phyloP scores from a whole-genome alignment of 257 asterid genomes.

The Scutellaria baicalensis region DNA sequence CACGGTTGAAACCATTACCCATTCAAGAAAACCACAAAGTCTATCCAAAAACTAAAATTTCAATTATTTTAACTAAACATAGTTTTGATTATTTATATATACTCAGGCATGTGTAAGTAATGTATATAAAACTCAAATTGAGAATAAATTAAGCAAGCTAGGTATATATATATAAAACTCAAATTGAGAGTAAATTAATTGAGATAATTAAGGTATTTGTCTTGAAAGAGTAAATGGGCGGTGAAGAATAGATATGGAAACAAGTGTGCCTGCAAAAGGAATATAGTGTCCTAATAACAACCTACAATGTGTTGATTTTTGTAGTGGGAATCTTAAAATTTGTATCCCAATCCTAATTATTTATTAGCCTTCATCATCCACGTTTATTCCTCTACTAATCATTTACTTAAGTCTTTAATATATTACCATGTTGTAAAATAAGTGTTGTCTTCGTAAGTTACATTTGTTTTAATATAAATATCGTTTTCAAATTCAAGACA shows the following conservation, averaged over 20 bases:
- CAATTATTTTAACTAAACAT: no score
- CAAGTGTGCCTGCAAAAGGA: constrained; percentile 2
- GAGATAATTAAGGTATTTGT: not conserved
- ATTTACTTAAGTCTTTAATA: no score
- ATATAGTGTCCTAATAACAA: constrained; percentile 7
- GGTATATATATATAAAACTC: not conserved
- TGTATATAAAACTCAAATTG: not conserved
- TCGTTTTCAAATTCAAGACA: no score
- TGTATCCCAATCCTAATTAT: not conserved
- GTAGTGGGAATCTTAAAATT: constrained; percentile 3
- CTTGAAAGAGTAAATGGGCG: not conserved
- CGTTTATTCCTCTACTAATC: not conserved
- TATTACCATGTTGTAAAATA: no score
- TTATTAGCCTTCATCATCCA: not conserved
- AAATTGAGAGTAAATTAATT: not conserved
- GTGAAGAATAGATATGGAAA: constrained; percentile 1
- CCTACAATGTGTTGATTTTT: constrained; percentile 16
- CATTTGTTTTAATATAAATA: no score
- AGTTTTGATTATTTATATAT: no score
- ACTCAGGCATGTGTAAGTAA: no score
- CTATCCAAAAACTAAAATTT: no score
- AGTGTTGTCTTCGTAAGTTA: no score
- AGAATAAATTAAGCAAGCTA: not conserved
- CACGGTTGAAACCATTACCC: no score
- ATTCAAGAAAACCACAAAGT: no score